These are phyloP conservation scores for Lactarius psammicola DNA, from an alignment of 768 basidiomycete species.

Conservation along the genomic window DNA sequence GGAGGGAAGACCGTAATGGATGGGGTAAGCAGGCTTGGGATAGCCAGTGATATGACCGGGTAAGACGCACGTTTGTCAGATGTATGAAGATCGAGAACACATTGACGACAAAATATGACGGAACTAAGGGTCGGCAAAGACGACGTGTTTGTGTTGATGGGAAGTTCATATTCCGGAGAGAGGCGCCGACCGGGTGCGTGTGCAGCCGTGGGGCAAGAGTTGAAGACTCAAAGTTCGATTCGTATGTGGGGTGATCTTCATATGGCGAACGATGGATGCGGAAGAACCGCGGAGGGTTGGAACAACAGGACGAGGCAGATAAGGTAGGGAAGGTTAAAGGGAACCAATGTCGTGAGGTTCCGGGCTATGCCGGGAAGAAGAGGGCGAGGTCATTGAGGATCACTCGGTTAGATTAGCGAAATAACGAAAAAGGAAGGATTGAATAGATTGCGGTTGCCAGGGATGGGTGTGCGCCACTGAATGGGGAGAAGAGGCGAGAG, in stretches of 20 bases:
- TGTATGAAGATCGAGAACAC: conserved; percentile 13
- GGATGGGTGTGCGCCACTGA: background rate
- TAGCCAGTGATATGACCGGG: conserved; percentile 10
- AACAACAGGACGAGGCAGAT: conserved; percentile 5
- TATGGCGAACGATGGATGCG: background rate
- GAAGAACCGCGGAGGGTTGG: conserved; percentile 8
- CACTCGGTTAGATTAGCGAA: background rate
- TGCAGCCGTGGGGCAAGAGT: background rate
- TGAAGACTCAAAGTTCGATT: background rate
- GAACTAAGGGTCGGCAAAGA: conserved; percentile 9
- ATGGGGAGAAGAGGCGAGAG: background rate
- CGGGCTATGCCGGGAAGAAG: conserved; percentile 6
- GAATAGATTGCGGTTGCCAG: background rate
- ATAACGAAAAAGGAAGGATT: background rate
- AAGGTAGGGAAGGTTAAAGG: conserved; percentile 2
- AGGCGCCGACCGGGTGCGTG: conserved; percentile 5
- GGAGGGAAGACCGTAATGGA: conserved; percentile 17
- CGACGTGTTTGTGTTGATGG: conserved; percentile 14
- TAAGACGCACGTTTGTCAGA: conserved; percentile 22
- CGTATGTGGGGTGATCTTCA: conserved; percentile 1
- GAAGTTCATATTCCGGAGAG: conserved; percentile 11
- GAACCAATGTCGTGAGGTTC: conserved; percentile 7
- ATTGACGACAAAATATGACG: conserved; percentile 21
- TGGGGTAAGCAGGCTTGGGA: conserved; percentile 13
- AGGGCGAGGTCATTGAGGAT: background rate